Evolutionary conservation across 2,329 filamentous ascomycete species (phyloP).

Genomic region (Colletotrichum sp.): DNA sequence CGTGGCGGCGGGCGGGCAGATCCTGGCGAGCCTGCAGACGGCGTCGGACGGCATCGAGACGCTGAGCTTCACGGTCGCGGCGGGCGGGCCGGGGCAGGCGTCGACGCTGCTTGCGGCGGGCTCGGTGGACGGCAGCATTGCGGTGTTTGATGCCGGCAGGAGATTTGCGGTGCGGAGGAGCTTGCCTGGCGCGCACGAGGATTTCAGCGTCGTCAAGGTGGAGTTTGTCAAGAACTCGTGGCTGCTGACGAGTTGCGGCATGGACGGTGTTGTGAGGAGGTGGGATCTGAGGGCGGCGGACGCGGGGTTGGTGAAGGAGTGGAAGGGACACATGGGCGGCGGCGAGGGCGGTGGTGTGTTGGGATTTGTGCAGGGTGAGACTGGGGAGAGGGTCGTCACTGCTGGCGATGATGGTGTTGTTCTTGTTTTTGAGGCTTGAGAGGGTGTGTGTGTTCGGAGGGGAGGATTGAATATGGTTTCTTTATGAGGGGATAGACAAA

Average conservation of each 20-base stretch:
- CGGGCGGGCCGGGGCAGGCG: constrained; percentile 38
- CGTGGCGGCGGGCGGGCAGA: constrained; percentile 54
- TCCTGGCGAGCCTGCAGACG: constrained; percentile 82
- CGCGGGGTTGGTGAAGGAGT: constrained; percentile 79
- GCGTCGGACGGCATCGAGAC: constrained; percentile 82
- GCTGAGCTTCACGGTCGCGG: constrained; percentile 59
- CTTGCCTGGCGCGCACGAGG: constrained; percentile 83
- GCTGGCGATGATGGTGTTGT: constrained; percentile 85
- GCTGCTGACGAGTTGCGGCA: constrained; percentile 85
- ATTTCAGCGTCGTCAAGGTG: constrained; percentile 90
- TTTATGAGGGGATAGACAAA: constrained; percentile 8
- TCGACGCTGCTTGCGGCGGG: constrained; percentile 64
- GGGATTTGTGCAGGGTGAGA: constrained; percentile 84
- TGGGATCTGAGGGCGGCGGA: constrained; percentile 80
- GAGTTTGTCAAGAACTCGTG: constrained; percentile 76
- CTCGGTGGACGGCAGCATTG: constrained; percentile 79
- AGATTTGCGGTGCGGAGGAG: constrained; percentile 86
- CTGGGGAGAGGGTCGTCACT: constrained; percentile 78
- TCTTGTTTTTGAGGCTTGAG: constrained; percentile 69
- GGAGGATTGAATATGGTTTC: background rate
- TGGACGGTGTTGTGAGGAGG: constrained; percentile 87
- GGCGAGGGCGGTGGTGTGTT: constrained; percentile 88
- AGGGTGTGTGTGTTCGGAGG: background rate
- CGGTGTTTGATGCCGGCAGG: constrained; percentile 84
- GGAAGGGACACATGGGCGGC: constrained; percentile 86